Evolutionary conservation across 208 protist genomes (phyloP).

Genomic region (Trypanosoma theileri): DNA sequence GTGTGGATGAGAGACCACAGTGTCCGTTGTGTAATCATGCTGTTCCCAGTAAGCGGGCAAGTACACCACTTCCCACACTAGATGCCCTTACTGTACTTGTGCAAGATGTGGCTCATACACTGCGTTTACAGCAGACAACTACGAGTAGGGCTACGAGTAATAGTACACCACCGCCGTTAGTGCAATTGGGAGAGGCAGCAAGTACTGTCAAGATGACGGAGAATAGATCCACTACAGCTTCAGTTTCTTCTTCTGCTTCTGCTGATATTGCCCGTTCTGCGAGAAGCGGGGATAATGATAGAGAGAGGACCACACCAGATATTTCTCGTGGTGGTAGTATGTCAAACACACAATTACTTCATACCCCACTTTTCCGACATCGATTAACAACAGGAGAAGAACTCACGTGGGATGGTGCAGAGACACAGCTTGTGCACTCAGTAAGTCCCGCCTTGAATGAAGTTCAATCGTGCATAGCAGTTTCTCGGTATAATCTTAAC

Average conservation of each 20-base stretch:
- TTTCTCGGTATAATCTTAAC: background rate
- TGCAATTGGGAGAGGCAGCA: background rate
- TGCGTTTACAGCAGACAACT: background rate
- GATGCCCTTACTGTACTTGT: constrained; percentile 39
- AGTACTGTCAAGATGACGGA: background rate
- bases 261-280: background rate
- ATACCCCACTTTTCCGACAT: background rate
- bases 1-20: constrained; percentile 43
- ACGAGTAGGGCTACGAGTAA: background rate
- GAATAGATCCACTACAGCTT: background rate
- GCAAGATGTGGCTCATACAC: constrained; percentile 34
- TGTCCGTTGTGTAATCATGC: constrained; percentile 77
- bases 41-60: constrained; percentile 30
- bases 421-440: constrained; percentile 7
- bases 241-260: background rate
- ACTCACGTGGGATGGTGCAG: background rate
- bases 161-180: background rate
- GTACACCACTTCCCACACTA: constrained; percentile 50
- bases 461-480: background rate
- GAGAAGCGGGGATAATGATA: background rate
- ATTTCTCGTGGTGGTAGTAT: background rate
- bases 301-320: background rate
- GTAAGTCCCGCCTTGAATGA: background rate
- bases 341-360: constrained; percentile 11
- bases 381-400: background rate